Evolutionary conservation across 371 early-diverging fungal species (phyloP).

Genomic region (Saksenaea oblongispora): DNA sequence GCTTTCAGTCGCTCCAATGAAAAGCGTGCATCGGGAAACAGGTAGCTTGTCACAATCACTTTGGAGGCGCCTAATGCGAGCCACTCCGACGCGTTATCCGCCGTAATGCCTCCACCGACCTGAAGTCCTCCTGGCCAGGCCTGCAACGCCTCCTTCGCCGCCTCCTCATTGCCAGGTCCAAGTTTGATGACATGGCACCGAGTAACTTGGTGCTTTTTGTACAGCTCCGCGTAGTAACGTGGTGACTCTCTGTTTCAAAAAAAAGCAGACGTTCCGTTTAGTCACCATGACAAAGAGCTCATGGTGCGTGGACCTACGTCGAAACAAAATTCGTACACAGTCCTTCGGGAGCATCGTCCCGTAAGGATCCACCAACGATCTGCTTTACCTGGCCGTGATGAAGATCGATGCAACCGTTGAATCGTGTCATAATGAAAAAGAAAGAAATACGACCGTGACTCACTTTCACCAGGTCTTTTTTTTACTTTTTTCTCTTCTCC

Average conservation of each 20-base stretch:
- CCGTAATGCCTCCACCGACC: conserved; percentile 93
- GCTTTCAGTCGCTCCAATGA: conserved; percentile 62
- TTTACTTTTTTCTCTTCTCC: conserved; percentile 8
- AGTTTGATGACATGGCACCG: conserved; percentile 96
- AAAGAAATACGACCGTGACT: neutral
- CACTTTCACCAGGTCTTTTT: conserved; percentile 13
- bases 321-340: conserved; percentile 93
- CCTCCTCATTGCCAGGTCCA: conserved; percentile 86
- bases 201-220: conserved; percentile 65
- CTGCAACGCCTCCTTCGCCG: conserved; percentile 80
- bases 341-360: conserved; percentile 61
- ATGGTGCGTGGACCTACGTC: too few relatives aligned
- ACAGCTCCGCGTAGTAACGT: conserved; percentile 79
- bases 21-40: conserved; percentile 85
- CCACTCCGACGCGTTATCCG: conserved; percentile 88
- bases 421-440: conserved; percentile 54
- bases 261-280: neutral
- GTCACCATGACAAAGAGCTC: too few relatives aligned
- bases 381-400: conserved; percentile 97
- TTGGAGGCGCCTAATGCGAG: conserved; percentile 84
- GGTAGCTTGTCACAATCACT: conserved; percentile 94
- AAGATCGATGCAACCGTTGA: conserved; percentile 96
- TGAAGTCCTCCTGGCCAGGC: conserved; percentile 90
- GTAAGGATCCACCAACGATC: conserved; percentile 93
- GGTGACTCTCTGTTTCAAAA: conserved; percentile 70